Percentiles rank a stretch among this genome's conserved stretches.
These are phyloP conservation scores for Hibiscus syriacus DNA, from an alignment of 345 rosid species.

Conservation along the genomic window DNA sequence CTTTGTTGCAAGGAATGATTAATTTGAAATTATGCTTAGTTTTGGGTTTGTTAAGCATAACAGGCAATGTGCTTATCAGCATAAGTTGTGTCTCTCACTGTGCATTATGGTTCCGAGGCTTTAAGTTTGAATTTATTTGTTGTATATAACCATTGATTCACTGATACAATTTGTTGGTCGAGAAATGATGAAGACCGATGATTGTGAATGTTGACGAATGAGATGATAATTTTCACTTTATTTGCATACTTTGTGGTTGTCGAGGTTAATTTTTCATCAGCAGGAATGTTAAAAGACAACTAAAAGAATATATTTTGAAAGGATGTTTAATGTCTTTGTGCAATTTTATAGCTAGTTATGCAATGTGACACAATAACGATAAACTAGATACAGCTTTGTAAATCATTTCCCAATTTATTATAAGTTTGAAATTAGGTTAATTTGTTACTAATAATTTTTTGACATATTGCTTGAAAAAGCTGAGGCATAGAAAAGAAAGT, in stretches of 20 bases:
- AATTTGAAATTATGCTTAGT: background rate
- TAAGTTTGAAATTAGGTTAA: background rate
- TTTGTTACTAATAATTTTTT: background rate
- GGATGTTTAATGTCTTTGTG: background rate
- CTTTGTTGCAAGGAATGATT: background rate
- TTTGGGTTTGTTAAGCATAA: background rate
- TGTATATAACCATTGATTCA: background rate
- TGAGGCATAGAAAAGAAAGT: background rate
- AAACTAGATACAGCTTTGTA: background rate
- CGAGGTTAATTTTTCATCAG: background rate
- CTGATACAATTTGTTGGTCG: background rate
- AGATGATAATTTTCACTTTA: background rate
- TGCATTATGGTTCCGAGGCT: slow-evolving; percentile 3
- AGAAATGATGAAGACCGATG: background rate
- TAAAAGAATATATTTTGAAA: background rate
- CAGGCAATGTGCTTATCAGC: background rate
- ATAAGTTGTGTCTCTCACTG: background rate
- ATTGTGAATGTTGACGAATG: background rate
- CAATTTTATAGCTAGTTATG: background rate
- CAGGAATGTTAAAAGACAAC: background rate
- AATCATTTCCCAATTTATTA: background rate
- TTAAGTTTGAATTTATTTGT: background rate
- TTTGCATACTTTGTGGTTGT: background rate
- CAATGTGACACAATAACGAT: background rate
- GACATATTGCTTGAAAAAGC: background rate